Base-by-base conservation (phyloP, 2,329 filamentous ascomycete species). In the Aspergillus sp. region DNA sequence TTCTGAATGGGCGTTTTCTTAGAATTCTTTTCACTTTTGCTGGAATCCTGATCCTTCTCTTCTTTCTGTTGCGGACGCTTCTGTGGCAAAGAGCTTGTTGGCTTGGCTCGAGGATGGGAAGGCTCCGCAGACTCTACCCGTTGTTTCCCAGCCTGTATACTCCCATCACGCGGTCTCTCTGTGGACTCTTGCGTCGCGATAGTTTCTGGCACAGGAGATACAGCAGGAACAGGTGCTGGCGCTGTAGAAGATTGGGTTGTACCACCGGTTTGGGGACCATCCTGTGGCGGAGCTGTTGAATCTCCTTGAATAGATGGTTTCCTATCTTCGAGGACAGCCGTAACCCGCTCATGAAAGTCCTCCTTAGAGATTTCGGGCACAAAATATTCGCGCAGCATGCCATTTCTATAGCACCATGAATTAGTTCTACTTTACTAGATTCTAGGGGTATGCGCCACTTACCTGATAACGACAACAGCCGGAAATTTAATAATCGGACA, bases 401-500 rank as follows among this genome's bases (percentile, higher is more conserved):
- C 88, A 65, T 89, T 86, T 59, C 81, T 83, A 51, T 33, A n/a
- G 37, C 19, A 19, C 19, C 19, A 19, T 19, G 19, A 19, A 19
- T 19, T 19, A 19, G 19, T 19, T 19, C 19, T 19, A 19, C 19
- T 19, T 2, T 19, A 19, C 19, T 19, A 19, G 19, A 19, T 19
- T 19, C 19, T 19, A 19, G 19, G 19, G 19, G 19, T 4, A 11
- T 9, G 13, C n/a, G 7, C 31, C 30, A 45, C 76, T 41, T 70
- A 85, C 79, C 83, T 81, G 54, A 95, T 90, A 13, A 94, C 73
- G 11, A 95, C 77, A 7, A 95, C 68, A 1, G 86, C 86, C 0
- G 91, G 90, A n/a, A 82, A 81, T 52, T 81, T 81, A 1, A 81
- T 78, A n/a, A 95, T 72, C 0, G 88, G 87, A 57, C 88, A 94